Evolutionary conservation across 163 green algal species (phyloP), one percentile per base, ranked within the genome.

Genomic region (Chlorella variabilis): DNA sequence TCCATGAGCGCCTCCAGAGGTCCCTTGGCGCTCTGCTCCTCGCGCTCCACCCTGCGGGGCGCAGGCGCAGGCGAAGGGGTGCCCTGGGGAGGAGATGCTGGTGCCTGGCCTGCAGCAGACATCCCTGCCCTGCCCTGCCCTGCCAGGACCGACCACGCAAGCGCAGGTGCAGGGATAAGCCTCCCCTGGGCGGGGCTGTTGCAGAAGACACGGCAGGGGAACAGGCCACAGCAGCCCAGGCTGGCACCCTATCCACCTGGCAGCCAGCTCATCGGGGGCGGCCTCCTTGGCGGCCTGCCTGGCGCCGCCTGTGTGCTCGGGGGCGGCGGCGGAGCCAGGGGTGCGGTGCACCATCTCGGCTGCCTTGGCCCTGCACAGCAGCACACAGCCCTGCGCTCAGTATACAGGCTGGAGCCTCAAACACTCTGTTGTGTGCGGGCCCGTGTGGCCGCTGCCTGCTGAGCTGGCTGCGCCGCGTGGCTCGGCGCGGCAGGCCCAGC

Each of bases 21-120:
- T 7, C 73, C 54, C 56, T 80, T 80, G 38, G 73, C 73, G 17
- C 54, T 54, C 17, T 38, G 73, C 54, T 80, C 73, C 73, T 80
- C 73, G 0, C 56, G 73, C 38, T 80, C 73, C 29, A 45, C 36
- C 36, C 71, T 79, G 71, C 36, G 18, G 33, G 42, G 31, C 31
- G 11, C 25, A 20, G 9, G 11, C 11, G 45, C 45, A 54, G 15
- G 45, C n/a, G n/a, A n/a, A n/a, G n/a, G n/a, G n/a, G n/a, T n/a
- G n/a, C n/a, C n/a, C n/a, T n/a, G n/a, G n/a, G n/a, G n/a, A n/a
- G n/a, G n/a, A n/a, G n/a, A n/a, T n/a, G n/a, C n/a, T n/a, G n/a
- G n/a, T n/a, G n/a, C n/a, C n/a, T n/a, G n/a, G n/a, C n/a, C n/a
- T n/a, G n/a, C n/a, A n/a, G n/a, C n/a, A 11, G 15, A 54, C 15